These are phyloP conservation scores for Carex kokanica DNA, from an alignment of 176 grass and related monocot genomes.

Conservation along the genomic window DNA sequence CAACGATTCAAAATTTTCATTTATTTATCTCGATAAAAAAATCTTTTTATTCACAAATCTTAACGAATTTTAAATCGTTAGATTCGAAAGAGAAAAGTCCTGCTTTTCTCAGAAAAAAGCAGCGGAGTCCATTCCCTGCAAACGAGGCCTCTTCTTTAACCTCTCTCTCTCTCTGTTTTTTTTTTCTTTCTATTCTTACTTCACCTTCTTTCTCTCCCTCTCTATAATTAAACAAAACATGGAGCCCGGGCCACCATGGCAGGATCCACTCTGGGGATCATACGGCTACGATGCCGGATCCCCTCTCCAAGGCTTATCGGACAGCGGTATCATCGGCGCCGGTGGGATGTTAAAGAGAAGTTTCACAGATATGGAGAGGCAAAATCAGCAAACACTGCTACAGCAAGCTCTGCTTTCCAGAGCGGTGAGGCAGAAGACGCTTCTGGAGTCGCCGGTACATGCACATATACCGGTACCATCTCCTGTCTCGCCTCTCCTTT, in stretches of 20 bases:
- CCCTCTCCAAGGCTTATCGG: slow-evolving; percentile 39
- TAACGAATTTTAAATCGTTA: too few relatives aligned
- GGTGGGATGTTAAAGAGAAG: slow-evolving; percentile 64
- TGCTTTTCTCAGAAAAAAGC: too few relatives aligned
- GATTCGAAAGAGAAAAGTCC: too few relatives aligned
- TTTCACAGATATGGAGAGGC: slow-evolving; percentile 65
- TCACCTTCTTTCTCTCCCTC: background rate
- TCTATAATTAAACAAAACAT: slow-evolving; percentile 33
- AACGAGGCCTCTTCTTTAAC: slow-evolving; percentile 8
- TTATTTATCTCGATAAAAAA: too few relatives aligned
- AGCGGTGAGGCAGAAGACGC: slow-evolving; percentile 60
- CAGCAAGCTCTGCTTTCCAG: slow-evolving; percentile 66
- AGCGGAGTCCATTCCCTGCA: too few relatives aligned
- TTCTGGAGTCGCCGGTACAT: background rate
- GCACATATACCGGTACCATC: background rate
- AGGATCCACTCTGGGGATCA: slow-evolving; percentile 53
- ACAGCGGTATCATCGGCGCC: slow-evolving; percentile 2
- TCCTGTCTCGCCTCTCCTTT: slow-evolving; percentile 22
- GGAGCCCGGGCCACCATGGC: slow-evolving; percentile 62
- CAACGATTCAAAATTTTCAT: too few relatives aligned
- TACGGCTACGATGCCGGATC: slow-evolving; percentile 51
- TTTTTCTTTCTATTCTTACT: background rate
- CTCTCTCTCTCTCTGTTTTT: background rate
- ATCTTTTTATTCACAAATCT: too few relatives aligned
- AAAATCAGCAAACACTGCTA: slow-evolving; percentile 42